These are phyloP conservation scores for Eimeria brunetti DNA, from an alignment of 169 alveolate species.

Conservation along the genomic window DNA sequence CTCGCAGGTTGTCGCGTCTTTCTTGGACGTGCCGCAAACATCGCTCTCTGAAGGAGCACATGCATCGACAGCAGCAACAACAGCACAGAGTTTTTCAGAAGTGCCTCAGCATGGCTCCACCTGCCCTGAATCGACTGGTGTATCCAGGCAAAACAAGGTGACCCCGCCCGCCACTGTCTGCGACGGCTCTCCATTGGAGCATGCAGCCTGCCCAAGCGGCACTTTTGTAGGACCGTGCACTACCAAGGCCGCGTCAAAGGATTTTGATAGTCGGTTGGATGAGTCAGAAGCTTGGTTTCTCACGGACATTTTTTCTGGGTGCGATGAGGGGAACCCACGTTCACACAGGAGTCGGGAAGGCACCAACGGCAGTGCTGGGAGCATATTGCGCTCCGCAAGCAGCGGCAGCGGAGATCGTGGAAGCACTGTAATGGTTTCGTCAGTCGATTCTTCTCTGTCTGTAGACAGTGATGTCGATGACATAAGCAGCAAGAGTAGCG, in stretches of 20 bases:
- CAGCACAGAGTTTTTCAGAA: neutral
- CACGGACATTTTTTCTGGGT: slow-evolving; percentile 25
- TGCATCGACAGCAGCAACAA: neutral
- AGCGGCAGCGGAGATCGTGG: neutral
- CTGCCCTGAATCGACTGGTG: neutral
- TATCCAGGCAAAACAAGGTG: neutral
- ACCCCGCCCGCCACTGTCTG: neutral
- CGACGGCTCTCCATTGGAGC: neutral
- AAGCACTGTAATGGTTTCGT: slow-evolving; percentile 41
- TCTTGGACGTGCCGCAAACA: neutral
- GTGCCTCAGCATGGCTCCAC: neutral
- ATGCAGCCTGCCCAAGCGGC: neutral
- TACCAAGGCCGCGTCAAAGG: neutral
- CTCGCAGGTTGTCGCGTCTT: slow-evolving; percentile 6
- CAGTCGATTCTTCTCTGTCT: slow-evolving; percentile 43
- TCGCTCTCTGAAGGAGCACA: neutral
- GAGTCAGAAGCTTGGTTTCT: slow-evolving; percentile 55
- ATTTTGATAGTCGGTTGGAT: slow-evolving; percentile 6
- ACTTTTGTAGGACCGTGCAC: neutral
- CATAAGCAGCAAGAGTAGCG: neutral
- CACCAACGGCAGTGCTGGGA: neutral
- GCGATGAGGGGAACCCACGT: slow-evolving; percentile 17
- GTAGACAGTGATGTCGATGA: slow-evolving; percentile 6
- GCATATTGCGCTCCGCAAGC: neutral
- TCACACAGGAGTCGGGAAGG: neutral